A percentile compares a stretch with the other conserved stretches of the same genome.
Evolutionary conservation across 345 rosid genomes (phyloP).

Genomic region (Isatis tinctoria): DNA sequence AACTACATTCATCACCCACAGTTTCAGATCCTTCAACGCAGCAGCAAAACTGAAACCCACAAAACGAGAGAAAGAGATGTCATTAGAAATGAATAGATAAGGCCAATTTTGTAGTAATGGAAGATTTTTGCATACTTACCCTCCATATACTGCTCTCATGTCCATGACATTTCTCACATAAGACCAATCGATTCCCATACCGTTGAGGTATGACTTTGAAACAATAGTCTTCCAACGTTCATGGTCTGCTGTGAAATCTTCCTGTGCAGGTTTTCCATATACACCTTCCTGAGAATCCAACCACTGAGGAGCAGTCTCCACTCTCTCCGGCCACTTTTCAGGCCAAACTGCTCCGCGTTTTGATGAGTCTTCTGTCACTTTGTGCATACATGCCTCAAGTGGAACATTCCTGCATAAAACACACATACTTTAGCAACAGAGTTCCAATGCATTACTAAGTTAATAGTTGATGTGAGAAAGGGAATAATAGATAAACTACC

Average conservation of each 20-base stretch:
- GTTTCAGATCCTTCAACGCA: slow-evolving; percentile 60
- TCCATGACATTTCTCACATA: slow-evolving; percentile 78
- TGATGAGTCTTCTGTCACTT: slow-evolving; percentile 54
- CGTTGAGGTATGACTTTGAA: slow-evolving; percentile 65
- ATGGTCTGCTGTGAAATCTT: slow-evolving; percentile 50
- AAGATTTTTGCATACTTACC: slow-evolving; percentile 43
- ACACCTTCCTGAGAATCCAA: slow-evolving; percentile 61
- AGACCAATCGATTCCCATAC: slow-evolving; percentile 68
- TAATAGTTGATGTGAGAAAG: not conserved
- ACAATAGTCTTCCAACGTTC: slow-evolving; percentile 71
- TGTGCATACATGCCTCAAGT: slow-evolving; percentile 63
- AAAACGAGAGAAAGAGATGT: not conserved
- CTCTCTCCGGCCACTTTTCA: slow-evolving; percentile 70
- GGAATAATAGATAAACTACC: slow-evolving; percentile 38
- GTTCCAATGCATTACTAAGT: not conserved
- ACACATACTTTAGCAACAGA: not conserved
- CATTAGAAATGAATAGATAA: not conserved
- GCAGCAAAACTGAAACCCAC: slow-evolving; percentile 67
- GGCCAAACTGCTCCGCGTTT: slow-evolving; percentile 61
- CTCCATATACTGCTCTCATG: slow-evolving; percentile 97
- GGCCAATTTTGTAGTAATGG: not conserved
- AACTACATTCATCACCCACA: slow-evolving; percentile 93
- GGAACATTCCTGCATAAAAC: slow-evolving; percentile 62
- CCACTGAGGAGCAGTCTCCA: slow-evolving; percentile 70
- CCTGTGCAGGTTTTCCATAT: slow-evolving; percentile 56